Base-by-base conservation (phyloP, 108 stramenopile species). In the Fragilaria crotonensis region DNA sequence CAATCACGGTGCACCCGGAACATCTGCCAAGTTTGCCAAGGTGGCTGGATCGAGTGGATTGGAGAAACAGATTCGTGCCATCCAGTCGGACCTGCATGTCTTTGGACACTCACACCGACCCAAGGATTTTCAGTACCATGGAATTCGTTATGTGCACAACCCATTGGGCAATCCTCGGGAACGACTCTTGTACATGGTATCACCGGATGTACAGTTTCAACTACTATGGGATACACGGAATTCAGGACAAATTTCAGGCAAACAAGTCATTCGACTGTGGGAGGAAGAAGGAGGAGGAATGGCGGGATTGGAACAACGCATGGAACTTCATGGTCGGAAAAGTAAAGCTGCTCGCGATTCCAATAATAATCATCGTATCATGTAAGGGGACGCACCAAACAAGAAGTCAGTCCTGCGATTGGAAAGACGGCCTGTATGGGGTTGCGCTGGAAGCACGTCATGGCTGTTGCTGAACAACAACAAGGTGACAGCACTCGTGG, bases 71-170 rank as follows among this genome's bases (percentile, higher is more conserved):
- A 66, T 83, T 48, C 74, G 81, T 23, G 65, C 63, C n/a, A 30
- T 79, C 11, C 18, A 48, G 36, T 63, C 52, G 23, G 63, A 72
- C 25, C 25, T 83, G 2, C 81, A 83, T 33, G 52, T 83, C 21
- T 83, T 83, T 76, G 81, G 81, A 20, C 81, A 83, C 58, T 75
- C 73, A 31, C 81, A 83, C 52, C 67, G 81, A 1, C 81, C 81
- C 33, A 83, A 83, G 64, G 81, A 83, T 48, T 83, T 83, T 71
- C 62, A 56, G 26, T 67, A 44, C 33, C 48, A 79, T 5, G 72
- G 71, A 1, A 70, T 83, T 45, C 77, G 81, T 0, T 83, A 79
- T 52, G 51, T 83, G 0, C 81, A 83, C 65, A 78, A 83, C 53
- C 81, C 81, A 20, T 36, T 83, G 22, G 81, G 81, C 0, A 83